A percentile compares a stretch with the other conserved stretches of the same genome.
phyloP scores from a whole-genome alignment of 1,284 basidiomycete species.

The Sphagnurus paluster region DNA sequence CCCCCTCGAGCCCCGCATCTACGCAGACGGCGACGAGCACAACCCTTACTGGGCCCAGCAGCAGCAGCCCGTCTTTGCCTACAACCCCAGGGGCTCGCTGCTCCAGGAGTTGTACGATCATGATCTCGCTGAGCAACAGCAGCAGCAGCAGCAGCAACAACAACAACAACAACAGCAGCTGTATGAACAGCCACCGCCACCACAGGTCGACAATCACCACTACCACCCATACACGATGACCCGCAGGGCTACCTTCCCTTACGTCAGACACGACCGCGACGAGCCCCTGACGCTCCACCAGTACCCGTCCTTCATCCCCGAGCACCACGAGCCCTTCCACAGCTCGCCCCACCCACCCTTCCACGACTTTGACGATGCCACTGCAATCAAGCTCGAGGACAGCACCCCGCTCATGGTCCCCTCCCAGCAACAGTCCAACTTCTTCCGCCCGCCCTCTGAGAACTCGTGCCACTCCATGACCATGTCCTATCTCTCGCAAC shows the following conservation, averaged over 20 bases:
- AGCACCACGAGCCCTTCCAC: slow-evolving; percentile 21
- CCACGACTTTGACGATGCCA: slow-evolving; percentile 48
- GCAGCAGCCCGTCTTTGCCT: slow-evolving; percentile 16
- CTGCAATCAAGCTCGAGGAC: slow-evolving; percentile 65
- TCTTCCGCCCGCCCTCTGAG: slow-evolving; percentile 36
- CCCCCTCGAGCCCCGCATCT: slow-evolving; percentile 38
- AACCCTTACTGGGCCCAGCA: slow-evolving; percentile 28
- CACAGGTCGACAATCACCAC: slow-evolving; percentile 31
- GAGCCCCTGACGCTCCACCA: slow-evolving; percentile 44
- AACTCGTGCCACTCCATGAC: slow-evolving; percentile 27
- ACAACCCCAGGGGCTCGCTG: slow-evolving; percentile 43
- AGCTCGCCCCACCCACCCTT: slow-evolving; percentile 47
- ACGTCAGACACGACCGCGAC: slow-evolving; percentile 66
- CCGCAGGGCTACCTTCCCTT: slow-evolving; percentile 71
- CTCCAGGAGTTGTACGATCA: slow-evolving; percentile 70
- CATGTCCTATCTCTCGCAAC: slow-evolving; percentile 51
- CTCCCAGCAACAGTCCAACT: slow-evolving; percentile 48
- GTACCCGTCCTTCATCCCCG: slow-evolving; percentile 37
- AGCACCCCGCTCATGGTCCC: slow-evolving; percentile 57
- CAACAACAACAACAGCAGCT: slow-evolving; percentile 21
- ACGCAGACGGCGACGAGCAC: slow-evolving; percentile 47
- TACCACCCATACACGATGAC: slow-evolving; percentile 47
- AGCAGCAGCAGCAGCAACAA: slow-evolving; percentile 30
- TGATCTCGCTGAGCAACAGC: slow-evolving; percentile 38
- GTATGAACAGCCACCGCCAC: slow-evolving; percentile 20